Percentiles rank a stretch among this genome's conserved stretches.
These are phyloP conservation scores for Yarrowia deformans DNA, from an alignment of 805 yeast species.

Conservation along the genomic window DNA sequence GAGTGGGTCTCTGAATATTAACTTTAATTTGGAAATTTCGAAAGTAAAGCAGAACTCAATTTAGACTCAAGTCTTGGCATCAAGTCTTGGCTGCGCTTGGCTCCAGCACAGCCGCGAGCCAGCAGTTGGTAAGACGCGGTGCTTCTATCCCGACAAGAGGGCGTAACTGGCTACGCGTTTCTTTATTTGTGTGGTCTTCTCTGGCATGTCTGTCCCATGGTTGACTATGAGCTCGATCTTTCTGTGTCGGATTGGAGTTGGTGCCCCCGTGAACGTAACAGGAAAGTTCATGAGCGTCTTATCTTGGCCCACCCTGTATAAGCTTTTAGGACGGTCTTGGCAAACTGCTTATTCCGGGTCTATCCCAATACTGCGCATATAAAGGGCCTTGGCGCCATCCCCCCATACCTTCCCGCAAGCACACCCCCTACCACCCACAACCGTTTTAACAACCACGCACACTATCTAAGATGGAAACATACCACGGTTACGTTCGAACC, in stretches of 20 bases:
- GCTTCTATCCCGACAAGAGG: too few relatives aligned
- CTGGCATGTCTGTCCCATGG: too few relatives aligned
- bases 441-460: slow-evolving; percentile 52
- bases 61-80: slow-evolving; percentile 37
- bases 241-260: background rate
- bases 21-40: slow-evolving; percentile 8
- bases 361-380: slow-evolving; percentile 37
- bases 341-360: slow-evolving; percentile 39
- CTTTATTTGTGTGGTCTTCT: too few relatives aligned
- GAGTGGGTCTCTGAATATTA: slow-evolving; percentile 24
- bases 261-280: background rate
- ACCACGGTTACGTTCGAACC: slow-evolving; percentile 64
- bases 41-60: background rate
- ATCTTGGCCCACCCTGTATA: slow-evolving; percentile 38
- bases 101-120: slow-evolving; percentile 33
- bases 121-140: background rate
- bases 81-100: slow-evolving; percentile 38
- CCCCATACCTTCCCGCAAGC: slow-evolving; percentile 1
- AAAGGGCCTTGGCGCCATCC: slow-evolving; percentile 38
- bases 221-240: too few relatives aligned
- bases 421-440: slow-evolving; percentile 50
- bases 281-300: slow-evolving; percentile 7
- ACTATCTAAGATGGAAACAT: slow-evolving; percentile 60
- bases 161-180: too few relatives aligned
- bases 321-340: slow-evolving; percentile 37